Base-by-base conservation (phyloP, 768 basidiomycete species). In the Xanthoconium purpureum region DNA sequence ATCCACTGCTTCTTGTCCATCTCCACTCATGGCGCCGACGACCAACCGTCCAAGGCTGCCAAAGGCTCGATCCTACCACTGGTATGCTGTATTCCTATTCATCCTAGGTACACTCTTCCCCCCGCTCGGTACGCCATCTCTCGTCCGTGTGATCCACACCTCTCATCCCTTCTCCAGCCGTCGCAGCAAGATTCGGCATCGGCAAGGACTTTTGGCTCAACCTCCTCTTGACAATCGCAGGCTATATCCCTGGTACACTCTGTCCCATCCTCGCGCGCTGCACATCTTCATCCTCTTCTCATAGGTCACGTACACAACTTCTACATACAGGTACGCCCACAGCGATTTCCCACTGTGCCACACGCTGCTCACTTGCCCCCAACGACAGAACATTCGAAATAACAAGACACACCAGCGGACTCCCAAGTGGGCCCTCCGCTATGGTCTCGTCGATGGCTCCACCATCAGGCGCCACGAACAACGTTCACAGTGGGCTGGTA, bases 401-500 rank as follows among this genome's bases (percentile, higher is more conserved):
- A 98, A 98, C 78, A 92, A 95, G 79, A 95, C 84, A 64, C 83
- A 90, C 68, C 78, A 81, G 14, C 85, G 95, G 43, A 97, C 95
- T n/a, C 95, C 95, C 18, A 95, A 97, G 73, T 98, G 95, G 95
- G 88, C 88, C 0, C 79, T 90, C 72, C 83, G 88, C 60, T 92
- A 92, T 71, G 95, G 95, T 38, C 88, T 98, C 44, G 84, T 98
- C 59, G 85, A 94, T 70, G 86, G 83, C 24, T 77, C 85, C 36
- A 85, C 88, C 62, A 86, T 90, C 67, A 79, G 83, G 63, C 88
- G 94, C 66, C 86, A 88, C 53, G 81, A 87, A 66, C 82, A 79
- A 57, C 89, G 88, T 69, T 91, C 87, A 44, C 88, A 91, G 62
- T 98, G 95, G 95, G 88, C 91, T 12, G 76, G 73, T 53, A 85